A percentile compares a stretch with the other conserved stretches of the same genome.
Conservation (phyloP, 495 filamentous ascomycete species). For the Xylaria venustula region DNA sequence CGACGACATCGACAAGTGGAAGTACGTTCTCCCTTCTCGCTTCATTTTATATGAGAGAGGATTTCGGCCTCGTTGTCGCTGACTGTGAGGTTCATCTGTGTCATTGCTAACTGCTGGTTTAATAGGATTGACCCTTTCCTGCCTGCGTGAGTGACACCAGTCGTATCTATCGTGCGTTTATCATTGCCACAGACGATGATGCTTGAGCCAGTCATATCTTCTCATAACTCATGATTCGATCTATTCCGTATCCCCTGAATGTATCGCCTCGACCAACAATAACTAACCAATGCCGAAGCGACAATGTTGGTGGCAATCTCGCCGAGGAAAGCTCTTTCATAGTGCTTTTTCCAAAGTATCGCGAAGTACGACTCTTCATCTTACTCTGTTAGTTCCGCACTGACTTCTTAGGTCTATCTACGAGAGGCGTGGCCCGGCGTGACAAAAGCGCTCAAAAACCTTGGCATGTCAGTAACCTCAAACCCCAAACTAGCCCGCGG, state of each 20-base stretch:
- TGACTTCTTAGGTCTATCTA: slow-evolving; percentile 39
- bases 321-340: slow-evolving; percentile 73
- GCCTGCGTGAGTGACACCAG: slow-evolving; percentile 6
- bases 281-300: slow-evolving; percentile 34
- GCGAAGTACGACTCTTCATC: slow-evolving; percentile 68
- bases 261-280: not conserved
- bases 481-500: not conserved
- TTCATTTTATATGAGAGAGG: not conserved
- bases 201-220: not conserved
- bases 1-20: slow-evolving; percentile 19
- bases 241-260: not conserved
- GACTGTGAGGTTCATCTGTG: not conserved
- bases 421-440: slow-evolving; percentile 85
- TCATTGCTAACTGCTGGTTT: not conserved
- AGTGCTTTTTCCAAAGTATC: slow-evolving; percentile 89
- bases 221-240: not conserved
- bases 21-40: slow-evolving; percentile 8
- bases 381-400: not conserved
- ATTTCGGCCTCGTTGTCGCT: not conserved
- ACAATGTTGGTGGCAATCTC: slow-evolving; percentile 85
- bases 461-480: slow-evolving; percentile 12
- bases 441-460: slow-evolving; percentile 68
- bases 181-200: too few species aligned
- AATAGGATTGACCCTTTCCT: slow-evolving; percentile 11
- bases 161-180: not conserved